phyloP scores from a whole-genome alignment of 768 basidiomycete genomes.

The Tulasnella sp. region DNA sequence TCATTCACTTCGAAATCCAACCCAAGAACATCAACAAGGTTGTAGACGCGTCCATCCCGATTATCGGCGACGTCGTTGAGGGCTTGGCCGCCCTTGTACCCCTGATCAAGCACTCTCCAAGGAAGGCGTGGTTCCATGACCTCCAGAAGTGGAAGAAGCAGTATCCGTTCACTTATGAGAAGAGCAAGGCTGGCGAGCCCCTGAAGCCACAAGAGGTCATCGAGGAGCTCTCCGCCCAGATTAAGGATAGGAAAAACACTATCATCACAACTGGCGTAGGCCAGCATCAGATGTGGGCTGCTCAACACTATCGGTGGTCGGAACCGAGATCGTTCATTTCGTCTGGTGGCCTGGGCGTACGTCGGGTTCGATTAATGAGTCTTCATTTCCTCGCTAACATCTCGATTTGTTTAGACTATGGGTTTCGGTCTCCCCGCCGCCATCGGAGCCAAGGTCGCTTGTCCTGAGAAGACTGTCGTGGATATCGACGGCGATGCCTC shows the following conservation, averaged over 20 bases:
- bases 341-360: slow-evolving; percentile 88
- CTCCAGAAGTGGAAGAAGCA: slow-evolving; percentile 79
- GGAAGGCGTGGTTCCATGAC: slow-evolving; percentile 77
- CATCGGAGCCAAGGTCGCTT: slow-evolving; percentile 95
- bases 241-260: slow-evolving; percentile 75
- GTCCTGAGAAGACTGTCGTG: slow-evolving; percentile 86
- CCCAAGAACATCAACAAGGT: slow-evolving; percentile 99
- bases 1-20: slow-evolving; percentile 98
- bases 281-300: slow-evolving; percentile 99
- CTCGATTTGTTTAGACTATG: slow-evolving; percentile 74
- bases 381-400: not conserved
- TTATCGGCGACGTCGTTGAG: slow-evolving; percentile 88
- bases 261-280: slow-evolving; percentile 93
- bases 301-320: slow-evolving; percentile 89
- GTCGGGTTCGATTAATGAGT: slow-evolving; percentile 39
- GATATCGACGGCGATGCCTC: slow-evolving; percentile 98
- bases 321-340: slow-evolving; percentile 84
- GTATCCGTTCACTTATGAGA: slow-evolving; percentile 86
- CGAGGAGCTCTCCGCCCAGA: slow-evolving; percentile 82
- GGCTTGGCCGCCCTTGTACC: slow-evolving; percentile 82
- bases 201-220: slow-evolving; percentile 98
- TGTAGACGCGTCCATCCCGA: slow-evolving; percentile 86
- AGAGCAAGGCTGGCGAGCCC: slow-evolving; percentile 56
- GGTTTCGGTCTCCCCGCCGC: slow-evolving; percentile 94
- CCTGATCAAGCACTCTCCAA: slow-evolving; percentile 58